These are phyloP conservation scores for Plenodomus tracheiphilus DNA, from an alignment of 2,329 filamentous ascomycete species.

Conservation along the genomic window DNA sequence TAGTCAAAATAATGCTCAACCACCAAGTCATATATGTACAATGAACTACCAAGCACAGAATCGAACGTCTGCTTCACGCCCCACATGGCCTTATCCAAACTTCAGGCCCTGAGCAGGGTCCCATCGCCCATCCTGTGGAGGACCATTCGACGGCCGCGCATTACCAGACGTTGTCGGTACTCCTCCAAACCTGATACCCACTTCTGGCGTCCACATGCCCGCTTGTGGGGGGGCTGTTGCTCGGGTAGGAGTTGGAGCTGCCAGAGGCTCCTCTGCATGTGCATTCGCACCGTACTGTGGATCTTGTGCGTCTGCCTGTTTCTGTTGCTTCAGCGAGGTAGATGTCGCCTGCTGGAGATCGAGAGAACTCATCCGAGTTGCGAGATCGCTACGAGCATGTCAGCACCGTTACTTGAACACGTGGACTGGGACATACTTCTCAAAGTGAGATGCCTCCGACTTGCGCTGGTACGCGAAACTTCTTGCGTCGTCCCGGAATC, in stretches of 20 bases:
- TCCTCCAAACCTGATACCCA: conserved; percentile 76
- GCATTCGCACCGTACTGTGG: conserved; percentile 59
- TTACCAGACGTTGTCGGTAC: conserved; percentile 36
- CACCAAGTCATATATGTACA: neutral
- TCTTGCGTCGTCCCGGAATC: conserved; percentile 79
- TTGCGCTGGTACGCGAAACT: conserved; percentile 80
- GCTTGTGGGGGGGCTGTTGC: conserved; percentile 45
- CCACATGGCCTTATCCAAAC: conserved; percentile 34
- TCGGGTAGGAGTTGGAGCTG: conserved; percentile 51
- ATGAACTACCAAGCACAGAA: neutral
- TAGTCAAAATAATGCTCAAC: too few species aligned
- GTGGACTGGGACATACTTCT: conserved; percentile 61
- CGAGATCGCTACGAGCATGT: conserved; percentile 54
- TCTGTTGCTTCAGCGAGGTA: conserved; percentile 49
- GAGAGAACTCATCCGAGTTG: conserved; percentile 62
- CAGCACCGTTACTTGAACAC: conserved; percentile 7
- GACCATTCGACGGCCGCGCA: conserved; percentile 36
- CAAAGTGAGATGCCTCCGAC: conserved; percentile 76
- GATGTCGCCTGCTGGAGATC: conserved; percentile 54
- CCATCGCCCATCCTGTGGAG: conserved; percentile 44
- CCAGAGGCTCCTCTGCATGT: conserved; percentile 58
- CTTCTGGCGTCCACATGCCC: conserved; percentile 76
- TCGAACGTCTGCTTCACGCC: neutral
- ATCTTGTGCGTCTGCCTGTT: conserved; percentile 56
- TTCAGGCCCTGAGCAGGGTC: conserved; percentile 45